A percentile compares a stretch with the other conserved stretches of the same genome.
phyloP scores from a whole-genome alignment of 2,329 filamentous ascomycete genomes.

The Penicillium sumatraense region DNA sequence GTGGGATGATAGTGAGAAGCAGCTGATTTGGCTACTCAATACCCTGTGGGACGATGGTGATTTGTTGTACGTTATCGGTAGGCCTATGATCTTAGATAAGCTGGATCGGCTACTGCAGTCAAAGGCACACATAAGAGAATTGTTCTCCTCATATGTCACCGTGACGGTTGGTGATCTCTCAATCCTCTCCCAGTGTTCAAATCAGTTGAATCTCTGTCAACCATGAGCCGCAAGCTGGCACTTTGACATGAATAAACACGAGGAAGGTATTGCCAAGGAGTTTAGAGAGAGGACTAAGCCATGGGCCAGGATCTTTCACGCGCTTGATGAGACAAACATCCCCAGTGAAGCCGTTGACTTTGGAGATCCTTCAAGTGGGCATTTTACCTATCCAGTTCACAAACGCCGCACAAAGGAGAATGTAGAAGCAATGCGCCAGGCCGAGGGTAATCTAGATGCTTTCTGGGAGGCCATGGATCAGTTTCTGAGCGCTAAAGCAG shows the following conservation, averaged over 20 bases:
- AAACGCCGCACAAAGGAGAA: not conserved
- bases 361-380: not conserved
- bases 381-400: not conserved
- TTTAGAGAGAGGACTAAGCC: not conserved
- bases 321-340: not conserved
- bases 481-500: not conserved
- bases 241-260: not conserved
- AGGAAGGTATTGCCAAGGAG: not conserved
- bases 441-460: not conserved
- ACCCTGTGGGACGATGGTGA: not conserved
- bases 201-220: not conserved
- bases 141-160: not conserved
- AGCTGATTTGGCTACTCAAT: not conserved
- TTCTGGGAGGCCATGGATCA: not conserved
- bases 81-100: not conserved
- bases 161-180: not conserved
- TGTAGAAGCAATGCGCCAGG: not conserved
- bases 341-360: not conserved
- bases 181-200: not conserved
- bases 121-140: not conserved
- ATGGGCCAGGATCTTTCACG: not conserved
- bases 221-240: not conserved
- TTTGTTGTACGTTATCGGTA: not conserved
- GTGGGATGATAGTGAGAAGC: not conserved
- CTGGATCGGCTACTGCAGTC: not conserved